phyloP scores from a whole-genome alignment of 2,329 filamentous ascomycete species.

The Diaporthe amygdali region DNA sequence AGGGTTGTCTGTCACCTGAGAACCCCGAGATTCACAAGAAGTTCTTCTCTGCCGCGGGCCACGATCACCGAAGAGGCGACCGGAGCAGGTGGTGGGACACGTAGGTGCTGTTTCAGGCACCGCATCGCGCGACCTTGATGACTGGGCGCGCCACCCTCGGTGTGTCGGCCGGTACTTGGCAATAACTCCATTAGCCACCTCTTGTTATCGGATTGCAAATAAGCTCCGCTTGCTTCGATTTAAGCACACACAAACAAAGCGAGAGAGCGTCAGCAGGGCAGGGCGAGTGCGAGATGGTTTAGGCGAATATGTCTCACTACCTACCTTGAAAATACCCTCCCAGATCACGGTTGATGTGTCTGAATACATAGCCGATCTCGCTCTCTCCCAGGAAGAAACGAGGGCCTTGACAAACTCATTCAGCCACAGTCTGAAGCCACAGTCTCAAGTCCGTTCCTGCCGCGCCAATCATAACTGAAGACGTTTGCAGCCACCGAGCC shows the following conservation, averaged over 20 bases:
- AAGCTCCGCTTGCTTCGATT: not conserved
- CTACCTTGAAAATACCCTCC: no score
- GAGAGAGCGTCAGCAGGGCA: not conserved
- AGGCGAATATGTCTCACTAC: not conserved
- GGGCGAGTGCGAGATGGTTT: not conserved
- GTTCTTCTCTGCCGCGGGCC: not conserved
- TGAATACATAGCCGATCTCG: not conserved
- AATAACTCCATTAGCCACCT: not conserved
- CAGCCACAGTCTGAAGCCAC: not conserved
- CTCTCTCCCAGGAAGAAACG: not conserved
- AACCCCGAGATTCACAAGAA: not conserved
- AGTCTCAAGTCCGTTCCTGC: not conserved
- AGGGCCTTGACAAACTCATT: no score
- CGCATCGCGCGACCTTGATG: not conserved
- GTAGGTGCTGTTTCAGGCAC: slow-evolving; percentile 10
- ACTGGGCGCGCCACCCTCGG: not conserved
- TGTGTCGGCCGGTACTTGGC: not conserved
- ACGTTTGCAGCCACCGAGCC: slow-evolving; percentile 2
- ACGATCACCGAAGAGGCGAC: not conserved
- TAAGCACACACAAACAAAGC: not conserved
- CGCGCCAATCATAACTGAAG: not conserved
- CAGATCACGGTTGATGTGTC: not conserved
- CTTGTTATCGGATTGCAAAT: not conserved
- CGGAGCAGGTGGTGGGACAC: not conserved
- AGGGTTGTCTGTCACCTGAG: not conserved